phyloP scores from a whole-genome alignment of 1,284 basidiomycete genomes.

The Agroathelia rolfsii region DNA sequence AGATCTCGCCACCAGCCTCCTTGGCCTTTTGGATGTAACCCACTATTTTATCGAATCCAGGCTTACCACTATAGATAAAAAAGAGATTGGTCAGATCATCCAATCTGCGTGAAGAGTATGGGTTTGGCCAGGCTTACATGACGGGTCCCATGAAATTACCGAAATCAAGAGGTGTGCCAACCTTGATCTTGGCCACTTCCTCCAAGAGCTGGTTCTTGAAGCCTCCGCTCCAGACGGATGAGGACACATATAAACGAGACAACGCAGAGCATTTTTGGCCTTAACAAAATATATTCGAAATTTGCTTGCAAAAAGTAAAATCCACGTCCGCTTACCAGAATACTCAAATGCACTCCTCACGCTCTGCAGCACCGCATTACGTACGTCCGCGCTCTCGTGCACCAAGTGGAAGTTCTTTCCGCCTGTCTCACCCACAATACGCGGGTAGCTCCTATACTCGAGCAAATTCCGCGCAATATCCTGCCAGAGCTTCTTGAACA shows the following conservation, averaged over 20 bases:
- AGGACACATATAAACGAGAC: conserved; percentile 84
- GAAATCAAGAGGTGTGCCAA: conserved; percentile 76
- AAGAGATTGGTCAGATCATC: conserved; percentile 4
- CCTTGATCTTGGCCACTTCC: conserved; percentile 77
- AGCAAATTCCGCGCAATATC: conserved; percentile 86
- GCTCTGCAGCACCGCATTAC: conserved; percentile 82
- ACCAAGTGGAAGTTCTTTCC: conserved; percentile 98
- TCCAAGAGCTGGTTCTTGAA: conserved; percentile 77
- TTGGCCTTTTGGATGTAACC: conserved; percentile 85
- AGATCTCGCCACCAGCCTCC: conserved; percentile 79
- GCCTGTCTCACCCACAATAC: conserved; percentile 94
- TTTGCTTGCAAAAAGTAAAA: conserved; percentile 4
- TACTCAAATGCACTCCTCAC: conserved; percentile 94
- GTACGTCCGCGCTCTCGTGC: conserved; percentile 80
- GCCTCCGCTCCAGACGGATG: conserved; percentile 77
- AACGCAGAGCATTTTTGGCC: conserved; percentile 97
- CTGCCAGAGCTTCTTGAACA: conserved; percentile 96
- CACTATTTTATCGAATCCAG: conserved; percentile 84
- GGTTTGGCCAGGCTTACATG: conserved; percentile 75
- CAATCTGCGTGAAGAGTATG: too few species aligned
- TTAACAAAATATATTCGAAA: conserved; percentile 17
- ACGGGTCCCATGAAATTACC: conserved; percentile 93
- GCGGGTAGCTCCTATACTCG: conserved; percentile 80
- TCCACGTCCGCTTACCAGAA: conserved; percentile 57
- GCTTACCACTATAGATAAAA: conserved; percentile 44